Evolutionary conservation across 257 asterid genomes (phyloP).

Genomic region (Solanum dulcamara): DNA sequence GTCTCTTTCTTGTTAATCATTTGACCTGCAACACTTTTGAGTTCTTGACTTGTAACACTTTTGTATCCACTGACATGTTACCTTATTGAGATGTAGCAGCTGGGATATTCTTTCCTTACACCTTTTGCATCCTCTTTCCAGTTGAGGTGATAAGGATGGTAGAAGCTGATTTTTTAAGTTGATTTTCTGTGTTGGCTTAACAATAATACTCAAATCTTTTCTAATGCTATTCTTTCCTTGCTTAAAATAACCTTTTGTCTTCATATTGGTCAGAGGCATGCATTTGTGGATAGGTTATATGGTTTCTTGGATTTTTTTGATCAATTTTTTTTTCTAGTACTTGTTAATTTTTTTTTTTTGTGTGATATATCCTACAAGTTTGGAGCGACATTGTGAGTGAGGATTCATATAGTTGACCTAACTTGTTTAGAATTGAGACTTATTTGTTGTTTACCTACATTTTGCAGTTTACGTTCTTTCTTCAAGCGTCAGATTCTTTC

Average conservation of each 20-base stretch:
- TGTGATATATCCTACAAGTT: neutral
- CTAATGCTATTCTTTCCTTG: neutral
- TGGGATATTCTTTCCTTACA: neutral
- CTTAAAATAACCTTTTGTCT: neutral
- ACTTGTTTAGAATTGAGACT: neutral
- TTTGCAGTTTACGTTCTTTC: neutral
- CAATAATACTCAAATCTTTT: neutral
- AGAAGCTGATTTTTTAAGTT: neutral
- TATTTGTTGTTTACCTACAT: neutral
- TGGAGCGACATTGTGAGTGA: neutral
- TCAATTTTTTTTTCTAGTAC: neutral
- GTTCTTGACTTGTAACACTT: neutral
- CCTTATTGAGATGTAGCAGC: neutral
- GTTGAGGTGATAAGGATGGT: neutral
- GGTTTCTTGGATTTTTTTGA: neutral
- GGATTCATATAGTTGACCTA: neutral
- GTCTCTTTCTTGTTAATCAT: neutral
- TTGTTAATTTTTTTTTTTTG: neutral
- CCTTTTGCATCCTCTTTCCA: neutral
- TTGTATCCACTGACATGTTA: neutral
- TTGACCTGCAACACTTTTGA: neutral
- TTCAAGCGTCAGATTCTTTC: neutral
- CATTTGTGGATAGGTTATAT: too few relatives aligned
- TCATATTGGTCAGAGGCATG: neutral
- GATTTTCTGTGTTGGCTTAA: neutral